Conservation (phyloP, 2,329 filamentous ascomycete genomes). For the Fusarium protoensiforme region DNA sequence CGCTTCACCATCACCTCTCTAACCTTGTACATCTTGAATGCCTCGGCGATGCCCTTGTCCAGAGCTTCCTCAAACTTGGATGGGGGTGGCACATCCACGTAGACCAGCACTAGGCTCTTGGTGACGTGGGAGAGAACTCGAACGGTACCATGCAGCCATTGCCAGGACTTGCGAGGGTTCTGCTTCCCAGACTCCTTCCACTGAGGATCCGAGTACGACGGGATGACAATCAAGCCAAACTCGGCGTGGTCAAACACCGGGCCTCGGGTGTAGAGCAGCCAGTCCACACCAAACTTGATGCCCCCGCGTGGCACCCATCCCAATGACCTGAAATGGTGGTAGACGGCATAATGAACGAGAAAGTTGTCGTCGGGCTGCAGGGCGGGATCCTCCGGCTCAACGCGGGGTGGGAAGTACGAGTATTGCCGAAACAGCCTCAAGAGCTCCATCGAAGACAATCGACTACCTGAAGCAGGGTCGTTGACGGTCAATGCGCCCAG, state of each 20-base stretch:
- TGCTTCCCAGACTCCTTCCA: constrained; percentile 72
- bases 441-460: constrained; percentile 66
- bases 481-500: constrained; percentile 78
- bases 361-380: constrained; percentile 84
- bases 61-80: constrained; percentile 56
- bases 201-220: constrained; percentile 79
- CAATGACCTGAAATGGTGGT: constrained; percentile 94
- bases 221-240: constrained; percentile 87
- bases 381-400: constrained; percentile 46
- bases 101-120: constrained; percentile 90
- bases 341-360: constrained; percentile 86
- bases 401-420: constrained; percentile 74
- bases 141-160: constrained; percentile 89
- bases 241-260: constrained; percentile 96
- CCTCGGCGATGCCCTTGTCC: constrained; percentile 66
- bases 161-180: constrained; percentile 70
- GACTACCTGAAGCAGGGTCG: constrained; percentile 57
- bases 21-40: constrained; percentile 78
- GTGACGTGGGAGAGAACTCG: constrained; percentile 89
- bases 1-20: constrained; percentile 84
- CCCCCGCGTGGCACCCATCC: constrained; percentile 95
- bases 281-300: constrained; percentile 95
- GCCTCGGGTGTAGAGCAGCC: constrained; percentile 91
- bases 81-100: constrained; percentile 88
- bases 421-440: constrained; percentile 75